Base-by-base conservation (phyloP, 768 basidiomycete species). In the Lepiota brunneoincarnata region DNA sequence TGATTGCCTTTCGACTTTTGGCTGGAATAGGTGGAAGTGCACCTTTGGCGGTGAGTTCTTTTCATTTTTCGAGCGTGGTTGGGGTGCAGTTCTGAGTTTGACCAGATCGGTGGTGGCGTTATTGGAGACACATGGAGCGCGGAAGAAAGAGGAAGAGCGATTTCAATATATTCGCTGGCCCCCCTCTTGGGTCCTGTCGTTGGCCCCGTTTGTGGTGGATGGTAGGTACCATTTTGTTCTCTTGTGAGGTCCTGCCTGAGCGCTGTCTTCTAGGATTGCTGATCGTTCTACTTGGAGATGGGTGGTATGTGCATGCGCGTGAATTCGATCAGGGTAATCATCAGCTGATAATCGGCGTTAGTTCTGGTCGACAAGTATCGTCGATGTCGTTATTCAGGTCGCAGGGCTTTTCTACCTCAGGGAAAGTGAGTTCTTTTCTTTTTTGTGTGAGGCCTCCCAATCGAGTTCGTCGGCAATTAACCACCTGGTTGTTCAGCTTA, bases 21-120 rank as follows among this genome's bases (percentile, higher is more conserved):
- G 69, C 87, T 1, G 88, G 89, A 1, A 54, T 91, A 1, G 89
- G 89, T 24, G 89, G 88, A 0, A 84, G 85, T 49, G 88, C 87
- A 0, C 85, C 88, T 5, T 69, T 88, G 1, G 67, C 81, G 4
- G 80, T 88, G 58, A n/a, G 73, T 62, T 54, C 70, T 62, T 2
- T 76, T 74, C 50, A 71, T 73, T 12, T 71, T 75, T 59, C 6
- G 7, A 31, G 31, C 7, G 2, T 31, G 31, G 7, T 9, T 9
- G 7, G 6, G 31, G 2, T 2, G 7, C 31, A 7, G 26, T 31
- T 10, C 7, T 9, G 11, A 24, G 31, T 15, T 6, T 39, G 18
- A 51, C 28, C 28, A 79, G 76, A 64, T 77, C 47, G 88, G 87
- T 45, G 88, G 85, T 21, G 89, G 86, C 6, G 73, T 86, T 3